Evolutionary conservation across 2,329 filamentous ascomycete species (phyloP), one percentile per base, ranked within the genome.

Genomic region (Annulohypoxylon truncatum): DNA sequence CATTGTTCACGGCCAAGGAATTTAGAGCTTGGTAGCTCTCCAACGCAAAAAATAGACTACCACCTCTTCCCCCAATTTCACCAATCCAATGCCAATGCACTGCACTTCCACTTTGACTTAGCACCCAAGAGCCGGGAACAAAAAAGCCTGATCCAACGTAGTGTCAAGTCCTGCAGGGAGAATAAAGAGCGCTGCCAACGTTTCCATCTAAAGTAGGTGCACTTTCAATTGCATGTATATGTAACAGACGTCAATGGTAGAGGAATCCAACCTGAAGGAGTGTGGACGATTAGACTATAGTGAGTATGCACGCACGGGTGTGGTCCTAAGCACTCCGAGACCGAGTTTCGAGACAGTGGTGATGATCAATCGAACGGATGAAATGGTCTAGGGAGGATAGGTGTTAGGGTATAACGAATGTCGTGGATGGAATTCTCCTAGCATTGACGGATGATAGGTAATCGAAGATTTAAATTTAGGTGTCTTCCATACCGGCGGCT

Each of bases 261-360:
- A 35, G 48, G 58, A 53, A 33, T 52, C 53, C 48, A 56, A 31
- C 28, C 35, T 29, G 35, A 58, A 46, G 28, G 52, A 47, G 66
- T 44, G 24, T 47, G 15, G 35, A 38, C 35, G 35, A 18, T 15
- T 38, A 38, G 35, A 53, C 15, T 42, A 18, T 42, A 20, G n/a
- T 52, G 22, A 53, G 59, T 56, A 58, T 64, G 59, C 38, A 64
- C 55, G 64, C 63, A 69, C 59, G 64, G 67, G 67, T 60, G 61
- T 61, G 13, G 48, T 29, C 38, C 44, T 53, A 46, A 51, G 35
- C 15, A 50, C 22, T 51, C 35, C 54, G 53, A 65, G 57, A 63
- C 51, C 40, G 35, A 61, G 18, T 51, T 59, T 61, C 53, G 63
- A 67, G 66, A 61, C 56, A 67, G 52, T 40, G 48, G 26, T 15